Conservation (phyloP, 805 yeast genomes). For the Grigorovia jiainica region DNA sequence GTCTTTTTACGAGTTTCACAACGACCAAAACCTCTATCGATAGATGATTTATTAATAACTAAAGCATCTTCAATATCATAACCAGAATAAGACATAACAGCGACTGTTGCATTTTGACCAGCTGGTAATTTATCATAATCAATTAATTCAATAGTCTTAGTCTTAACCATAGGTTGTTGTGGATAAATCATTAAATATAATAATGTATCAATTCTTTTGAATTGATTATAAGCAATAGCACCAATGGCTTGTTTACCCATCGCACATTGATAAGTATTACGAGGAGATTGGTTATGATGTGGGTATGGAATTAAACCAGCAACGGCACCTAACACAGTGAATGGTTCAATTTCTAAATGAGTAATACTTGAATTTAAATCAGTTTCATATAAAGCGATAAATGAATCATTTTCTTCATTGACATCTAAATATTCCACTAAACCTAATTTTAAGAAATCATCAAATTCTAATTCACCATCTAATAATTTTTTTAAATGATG, state of each 20-base stretch:
- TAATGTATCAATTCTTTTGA: conserved; percentile 88
- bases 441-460: conserved; percentile 78
- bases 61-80: conserved; percentile 99
- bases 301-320: conserved; percentile 99
- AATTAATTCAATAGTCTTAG: conserved; percentile 90
- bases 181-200: conserved; percentile 96
- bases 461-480: conserved; percentile 73
- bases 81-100: conserved; percentile 98
- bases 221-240: conserved; percentile 95
- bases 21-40: conserved; percentile 95
- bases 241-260: conserved; percentile 99
- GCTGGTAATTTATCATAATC: conserved; percentile 96
- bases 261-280: conserved; percentile 98
- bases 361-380: conserved; percentile 50
- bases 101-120: conserved; percentile 97
- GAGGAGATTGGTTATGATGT: conserved; percentile 97
- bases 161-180: conserved; percentile 98
- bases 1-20: conserved; percentile 93
- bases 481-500: conserved; percentile 57
- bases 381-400: conserved; percentile 83
- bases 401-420: conserved; percentile 92
- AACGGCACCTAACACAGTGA: conserved; percentile 96
- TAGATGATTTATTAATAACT: conserved; percentile 83
- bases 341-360: conserved; percentile 93
- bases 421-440: conserved; percentile 93